A percentile compares a stretch with the other conserved stretches of the same genome.
Evolutionary conservation across 1,139 yeast species (phyloP).

Genomic region (Pneumocystis canis): DNA sequence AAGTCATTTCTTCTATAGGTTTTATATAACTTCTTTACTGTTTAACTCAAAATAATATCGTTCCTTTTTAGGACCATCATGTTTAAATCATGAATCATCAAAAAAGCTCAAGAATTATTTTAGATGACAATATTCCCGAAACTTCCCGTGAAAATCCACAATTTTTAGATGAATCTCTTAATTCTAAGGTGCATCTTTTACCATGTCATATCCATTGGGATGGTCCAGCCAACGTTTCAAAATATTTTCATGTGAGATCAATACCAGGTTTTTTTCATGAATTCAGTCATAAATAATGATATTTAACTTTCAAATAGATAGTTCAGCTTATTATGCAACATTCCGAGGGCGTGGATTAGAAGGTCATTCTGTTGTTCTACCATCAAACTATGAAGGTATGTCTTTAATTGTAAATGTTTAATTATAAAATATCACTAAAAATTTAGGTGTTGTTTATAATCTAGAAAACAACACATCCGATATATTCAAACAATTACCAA

Average conservation of each 20-base stretch:
- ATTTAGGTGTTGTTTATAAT: background rate
- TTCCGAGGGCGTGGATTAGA: slow-evolving; percentile 1
- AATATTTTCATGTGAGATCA: background rate
- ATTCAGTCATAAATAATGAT: background rate
- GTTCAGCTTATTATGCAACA: background rate
- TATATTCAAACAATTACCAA: no score
- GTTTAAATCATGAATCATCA: background rate
- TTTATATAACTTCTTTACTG: background rate
- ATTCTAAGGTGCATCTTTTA: background rate
- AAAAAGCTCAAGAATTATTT: background rate
- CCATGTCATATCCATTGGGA: slow-evolving; percentile 1
- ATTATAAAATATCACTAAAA: background rate
- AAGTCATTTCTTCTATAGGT: background rate
- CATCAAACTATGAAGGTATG: background rate
- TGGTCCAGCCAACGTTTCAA: background rate
- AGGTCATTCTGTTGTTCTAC: background rate
- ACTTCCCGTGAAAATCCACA: background rate
- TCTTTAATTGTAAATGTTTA: background rate
- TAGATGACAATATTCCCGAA: background rate
- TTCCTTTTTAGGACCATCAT: background rate
- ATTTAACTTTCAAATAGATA: background rate
- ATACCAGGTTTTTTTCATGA: background rate
- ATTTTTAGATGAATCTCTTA: background rate
- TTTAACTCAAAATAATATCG: background rate
- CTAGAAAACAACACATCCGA: background rate